Conservation (phyloP, 2,329 filamentous ascomycete genomes). For the Dendrostoma leiphaemia region DNA sequence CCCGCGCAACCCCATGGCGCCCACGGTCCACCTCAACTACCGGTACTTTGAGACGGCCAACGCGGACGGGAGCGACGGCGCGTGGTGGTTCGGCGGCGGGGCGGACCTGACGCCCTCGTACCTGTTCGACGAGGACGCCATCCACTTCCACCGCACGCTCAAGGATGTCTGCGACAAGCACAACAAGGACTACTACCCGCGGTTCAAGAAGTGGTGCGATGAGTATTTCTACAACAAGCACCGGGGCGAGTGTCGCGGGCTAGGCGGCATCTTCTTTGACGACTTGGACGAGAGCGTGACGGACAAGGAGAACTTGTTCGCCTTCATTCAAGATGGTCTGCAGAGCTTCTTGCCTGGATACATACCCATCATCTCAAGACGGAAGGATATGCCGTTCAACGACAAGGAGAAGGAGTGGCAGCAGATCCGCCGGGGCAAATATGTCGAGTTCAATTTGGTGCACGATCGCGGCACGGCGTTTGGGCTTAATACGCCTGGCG, state of each 20-base stretch:
- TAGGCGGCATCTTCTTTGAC: slow-evolving; percentile 98
- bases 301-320: slow-evolving; percentile 85
- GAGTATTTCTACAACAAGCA: slow-evolving; percentile 96
- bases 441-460: slow-evolving; percentile 98
- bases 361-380: slow-evolving; percentile 79
- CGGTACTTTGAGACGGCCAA: slow-evolving; percentile 97
- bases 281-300: slow-evolving; percentile 87
- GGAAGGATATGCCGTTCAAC: slow-evolving; percentile 90
- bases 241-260: slow-evolving; percentile 77
- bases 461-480: slow-evolving; percentile 95
- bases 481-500: slow-evolving; percentile 87
- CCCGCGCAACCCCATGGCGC: slow-evolving; percentile 92
- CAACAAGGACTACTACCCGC: slow-evolving; percentile 85
- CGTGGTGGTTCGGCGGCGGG: slow-evolving; percentile 98
- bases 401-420: slow-evolving; percentile 93
- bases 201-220: slow-evolving; percentile 98
- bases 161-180: slow-evolving; percentile 93
- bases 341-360: slow-evolving; percentile 88
- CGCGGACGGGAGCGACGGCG: slow-evolving; percentile 73
- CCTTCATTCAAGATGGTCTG: slow-evolving; percentile 82
- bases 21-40: slow-evolving; percentile 97
- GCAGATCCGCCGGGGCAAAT: slow-evolving; percentile 87
- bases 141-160: slow-evolving; percentile 92
- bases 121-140: slow-evolving; percentile 93
- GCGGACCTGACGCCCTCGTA: slow-evolving; percentile 92